These are phyloP conservation scores for Aspergillus clavatus DNA, from an alignment of 2,329 filamentous ascomycete species.

Conservation along the genomic window DNA sequence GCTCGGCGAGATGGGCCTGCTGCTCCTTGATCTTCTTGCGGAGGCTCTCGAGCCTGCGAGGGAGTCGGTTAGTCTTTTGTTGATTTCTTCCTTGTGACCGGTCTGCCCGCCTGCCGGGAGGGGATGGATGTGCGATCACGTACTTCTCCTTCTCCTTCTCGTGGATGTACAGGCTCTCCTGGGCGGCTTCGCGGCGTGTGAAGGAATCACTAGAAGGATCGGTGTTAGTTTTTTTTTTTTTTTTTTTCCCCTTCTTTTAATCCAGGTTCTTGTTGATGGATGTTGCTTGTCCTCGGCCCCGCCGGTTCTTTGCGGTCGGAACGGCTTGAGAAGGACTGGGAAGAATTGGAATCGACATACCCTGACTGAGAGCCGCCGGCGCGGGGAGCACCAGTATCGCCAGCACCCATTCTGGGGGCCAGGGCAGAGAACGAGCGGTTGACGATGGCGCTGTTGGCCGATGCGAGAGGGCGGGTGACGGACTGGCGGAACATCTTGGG, in stretches of 20 bases:
- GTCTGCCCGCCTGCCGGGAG: too few species aligned
- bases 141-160: conserved; percentile 85
- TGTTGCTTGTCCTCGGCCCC: too few species aligned
- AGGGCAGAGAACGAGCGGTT: conserved; percentile 60
- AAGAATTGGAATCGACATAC: conserved; percentile 27
- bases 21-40: conserved; percentile 67
- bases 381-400: conserved; percentile 58
- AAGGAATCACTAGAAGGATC: conserved; percentile 69
- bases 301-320: too few species aligned
- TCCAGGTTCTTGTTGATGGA: too few species aligned
- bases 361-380: conserved; percentile 31
- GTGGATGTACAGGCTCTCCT: conserved; percentile 78
- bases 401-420: conserved; percentile 60
- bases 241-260: not conserved
- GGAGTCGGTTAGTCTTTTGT: conserved; percentile 6
- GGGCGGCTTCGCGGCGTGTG: conserved; percentile 82
- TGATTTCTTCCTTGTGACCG: not conserved
- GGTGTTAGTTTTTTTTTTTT: conserved; percentile 4
- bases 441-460: conserved; percentile 47
- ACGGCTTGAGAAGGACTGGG: too few species aligned
- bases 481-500: conserved; percentile 64
- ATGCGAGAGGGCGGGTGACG: conserved; percentile 53
- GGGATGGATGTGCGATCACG: conserved; percentile 10
- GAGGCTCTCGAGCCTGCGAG: conserved; percentile 60
- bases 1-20: conserved; percentile 75